Percentiles rank a stretch among this genome's conserved stretches.
Conservation (phyloP, 495 filamentous ascomycete species). For the Xanthoparmelia taractica region DNA sequence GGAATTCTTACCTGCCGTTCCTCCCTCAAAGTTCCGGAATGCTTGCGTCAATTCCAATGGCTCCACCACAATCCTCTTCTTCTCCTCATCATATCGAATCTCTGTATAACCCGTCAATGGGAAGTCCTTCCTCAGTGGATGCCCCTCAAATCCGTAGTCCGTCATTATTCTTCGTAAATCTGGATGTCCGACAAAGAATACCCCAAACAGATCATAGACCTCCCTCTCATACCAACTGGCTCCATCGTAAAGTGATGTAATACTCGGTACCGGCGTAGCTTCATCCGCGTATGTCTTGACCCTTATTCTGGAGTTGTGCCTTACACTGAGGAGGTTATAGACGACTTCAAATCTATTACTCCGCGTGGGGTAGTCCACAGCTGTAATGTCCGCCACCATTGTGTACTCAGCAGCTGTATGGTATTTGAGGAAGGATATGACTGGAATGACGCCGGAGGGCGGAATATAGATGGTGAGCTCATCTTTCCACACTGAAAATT, state of each 20-base stretch:
- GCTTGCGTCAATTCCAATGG: conserved; percentile 95
- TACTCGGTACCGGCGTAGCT: conserved; percentile 84
- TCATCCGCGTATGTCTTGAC: conserved; percentile 99
- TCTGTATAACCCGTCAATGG: conserved; percentile 98
- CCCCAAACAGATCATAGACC: conserved; percentile 94
- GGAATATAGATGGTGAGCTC: conserved; percentile 91
- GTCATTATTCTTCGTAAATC: conserved; percentile 98
- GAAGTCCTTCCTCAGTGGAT: conserved; percentile 96
- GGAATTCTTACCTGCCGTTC: conserved; percentile 36
- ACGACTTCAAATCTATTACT: conserved; percentile 96
- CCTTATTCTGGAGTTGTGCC: conserved; percentile 91
- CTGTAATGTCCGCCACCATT: conserved; percentile 82
- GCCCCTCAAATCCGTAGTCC: conserved; percentile 98
- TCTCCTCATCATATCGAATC: conserved; percentile 96
- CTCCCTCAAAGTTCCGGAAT: conserved; percentile 97
- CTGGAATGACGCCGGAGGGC: conserved; percentile 77
- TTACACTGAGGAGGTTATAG: conserved; percentile 92
- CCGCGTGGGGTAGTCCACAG: conserved; percentile 89
- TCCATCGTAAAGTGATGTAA: conserved; percentile 79
- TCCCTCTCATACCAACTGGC: conserved; percentile 99
- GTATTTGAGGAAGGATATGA: conserved; percentile 93
- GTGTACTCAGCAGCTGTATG: conserved; percentile 97
- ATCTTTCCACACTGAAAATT: conserved; percentile 99
- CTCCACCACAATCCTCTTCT: conserved; percentile 98
- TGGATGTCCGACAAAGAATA: conserved; percentile 92